Percentiles rank a stretch among this genome's conserved stretches.
Evolutionary conservation across 116 monocot species (phyloP).

Genomic region (Zostera marina): DNA sequence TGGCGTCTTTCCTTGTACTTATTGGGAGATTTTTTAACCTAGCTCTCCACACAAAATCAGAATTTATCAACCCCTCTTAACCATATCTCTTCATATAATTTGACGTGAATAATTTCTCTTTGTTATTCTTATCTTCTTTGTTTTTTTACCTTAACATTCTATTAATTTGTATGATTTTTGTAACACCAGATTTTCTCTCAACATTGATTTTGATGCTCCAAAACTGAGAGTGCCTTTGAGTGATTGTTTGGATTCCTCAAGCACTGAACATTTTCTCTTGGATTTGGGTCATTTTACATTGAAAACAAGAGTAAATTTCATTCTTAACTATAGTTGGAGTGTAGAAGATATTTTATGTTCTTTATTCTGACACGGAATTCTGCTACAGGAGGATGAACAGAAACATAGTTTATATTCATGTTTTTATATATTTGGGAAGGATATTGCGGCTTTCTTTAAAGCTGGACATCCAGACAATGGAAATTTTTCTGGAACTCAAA

Average conservation of each 20-base stretch:
- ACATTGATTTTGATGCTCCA: constrained; percentile 95
- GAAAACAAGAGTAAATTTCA: constrained; percentile 51
- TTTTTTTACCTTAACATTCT: neutral
- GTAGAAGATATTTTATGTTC: neutral
- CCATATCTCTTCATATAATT: too few relatives aligned
- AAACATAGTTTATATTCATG: constrained; percentile 68
- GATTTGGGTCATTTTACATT: constrained; percentile 97
- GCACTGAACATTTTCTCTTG: constrained; percentile 49
- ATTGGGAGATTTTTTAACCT: too few relatives aligned
- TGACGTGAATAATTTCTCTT: too few relatives aligned
- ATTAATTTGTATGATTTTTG: neutral
- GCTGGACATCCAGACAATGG: constrained; percentile 18
- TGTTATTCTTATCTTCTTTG: neutral
- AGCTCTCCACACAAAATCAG: too few relatives aligned
- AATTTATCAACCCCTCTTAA: too few relatives aligned
- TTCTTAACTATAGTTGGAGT: neutral
- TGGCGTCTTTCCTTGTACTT: too few relatives aligned
- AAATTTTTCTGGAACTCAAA: constrained; percentile 3
- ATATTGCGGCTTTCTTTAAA: constrained; percentile 79
- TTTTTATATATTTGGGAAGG: constrained; percentile 77
- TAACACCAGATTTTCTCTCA: constrained; percentile 68
- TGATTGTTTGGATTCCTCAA: constrained; percentile 8
- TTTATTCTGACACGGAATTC: constrained; percentile 4
- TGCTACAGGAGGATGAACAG: constrained; percentile 44
- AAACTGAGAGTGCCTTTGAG: constrained; percentile 75